Evolutionary conservation across 2,329 filamentous ascomycete genomes (phyloP), one percentile per base, ranked within the genome.

Genomic region (Pestalotiopsis sp.): DNA sequence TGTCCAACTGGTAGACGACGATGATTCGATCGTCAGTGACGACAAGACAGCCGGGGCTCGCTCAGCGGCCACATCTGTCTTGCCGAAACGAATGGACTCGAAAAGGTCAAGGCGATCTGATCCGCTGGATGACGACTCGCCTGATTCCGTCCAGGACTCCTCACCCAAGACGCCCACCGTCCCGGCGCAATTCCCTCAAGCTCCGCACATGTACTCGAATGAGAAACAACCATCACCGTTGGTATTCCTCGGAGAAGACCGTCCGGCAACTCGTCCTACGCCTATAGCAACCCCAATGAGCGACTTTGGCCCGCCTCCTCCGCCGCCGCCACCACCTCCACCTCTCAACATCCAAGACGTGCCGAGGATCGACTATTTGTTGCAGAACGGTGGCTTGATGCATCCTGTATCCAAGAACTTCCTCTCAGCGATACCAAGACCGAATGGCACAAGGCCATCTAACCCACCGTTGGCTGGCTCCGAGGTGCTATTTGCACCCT

Each of bases 281-380:
- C 80, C 82, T 39, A 74, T 81, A 20, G 80, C 78, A 67, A 83
- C 82, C 4, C 81, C 81, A 0, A 77, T 78, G 66, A 83, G 83
- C 2, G 82, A 76, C 76, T 78, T 84, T 81, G 80, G 79, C 36
- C 82, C 81, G 2, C 83, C 84, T 0, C 86, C 85, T 0, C 85
- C 87, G 0, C 84, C 87, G 1, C 87, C 94, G 1, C 94, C 93
- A 0, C 94, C 94, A 0, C 94, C 92, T 2, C 92, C 94, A 1
- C 90, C 92, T 0, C 88, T 94, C 9, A 87, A 90, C 73, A 83
- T 90, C 65, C 85, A 91, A 58, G 90, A 94, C 56, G 87, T 91
- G 13, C 95, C 95, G 0, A 89, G 93, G 70, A 94, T 98, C 20
- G 95, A 98, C 78, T 98, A 98, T 78, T 85, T 98, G 20, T 86